Base-by-base conservation (phyloP, 2,329 filamentous ascomycete genomes). In the Hypoxylon sp. region DNA sequence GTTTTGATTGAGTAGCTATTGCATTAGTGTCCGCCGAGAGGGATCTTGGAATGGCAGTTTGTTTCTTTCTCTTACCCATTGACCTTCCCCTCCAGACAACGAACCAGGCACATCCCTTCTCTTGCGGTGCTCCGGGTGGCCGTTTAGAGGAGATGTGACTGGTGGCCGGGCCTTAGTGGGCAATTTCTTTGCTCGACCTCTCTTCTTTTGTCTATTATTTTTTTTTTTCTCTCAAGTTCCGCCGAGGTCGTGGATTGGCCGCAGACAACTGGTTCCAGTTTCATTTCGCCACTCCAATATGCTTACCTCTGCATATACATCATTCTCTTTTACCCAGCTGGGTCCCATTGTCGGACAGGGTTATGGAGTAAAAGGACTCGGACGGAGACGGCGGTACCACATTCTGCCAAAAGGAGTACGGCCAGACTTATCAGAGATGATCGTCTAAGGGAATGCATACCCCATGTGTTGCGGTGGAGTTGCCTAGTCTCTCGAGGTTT, bases 401-500 rank as follows among this genome's bases (percentile, higher is more conserved):
- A 72, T 71, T 71, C 73, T 74, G 71, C 67, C 70, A 72, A 71
- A 72, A 75, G 70, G 70, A 70, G 73, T 73, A 71, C 71, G 67
- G 69, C 64, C 67, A 80, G 77, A 81, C 77, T 79, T 79, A 79
- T 81, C 78, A 78, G 79, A 83, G 82, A 83, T 83, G 82, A 81
- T 81, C 80, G 77, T 78, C 76, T 77, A 78, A 76, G 76, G 75
- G 75, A 78, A 80, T 83, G 81, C 81, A 81, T 81, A 78, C 77
- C 79, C 78, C 79, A 81, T 82, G 80, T 84, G 82, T 81, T 79
- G 81, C 79, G 80, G 87, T 89, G 87, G 87, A 87, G 85, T 84
- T 85, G 83, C 80, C 82, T 87, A 87, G 85, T 85, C 82, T 85
- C 83, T 84, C 82, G 83, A 82, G 80, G 81, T 86, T 84, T 84